A percentile compares a stretch with the other conserved stretches of the same genome.
These are phyloP conservation scores for Thecaphora thlaspeos DNA, from an alignment of 1,284 basidiomycete species.

Conservation along the genomic window DNA sequence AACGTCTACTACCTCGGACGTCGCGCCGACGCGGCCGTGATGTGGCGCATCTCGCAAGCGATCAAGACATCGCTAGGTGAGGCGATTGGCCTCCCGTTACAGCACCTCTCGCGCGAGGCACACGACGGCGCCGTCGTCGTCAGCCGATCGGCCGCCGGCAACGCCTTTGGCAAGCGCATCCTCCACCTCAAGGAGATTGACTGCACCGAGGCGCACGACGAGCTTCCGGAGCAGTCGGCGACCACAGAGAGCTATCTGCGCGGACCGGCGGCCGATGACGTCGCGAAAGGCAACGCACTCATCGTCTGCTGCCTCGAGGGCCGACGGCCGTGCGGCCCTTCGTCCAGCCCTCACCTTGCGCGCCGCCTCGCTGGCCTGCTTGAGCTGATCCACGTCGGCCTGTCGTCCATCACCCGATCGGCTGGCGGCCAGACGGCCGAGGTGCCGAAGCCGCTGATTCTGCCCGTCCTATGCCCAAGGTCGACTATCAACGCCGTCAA, in stretches of 20 bases:
- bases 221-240: not conserved
- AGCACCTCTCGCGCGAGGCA: not conserved
- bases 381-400: not conserved
- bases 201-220: not conserved
- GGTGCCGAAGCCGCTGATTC: not conserved
- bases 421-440: not conserved
- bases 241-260: not conserved
- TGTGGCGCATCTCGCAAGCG: not conserved
- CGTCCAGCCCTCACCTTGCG: not conserved
- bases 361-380: not conserved
- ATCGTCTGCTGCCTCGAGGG: not conserved
- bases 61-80: not conserved
- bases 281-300: not conserved
- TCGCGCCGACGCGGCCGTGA: not conserved
- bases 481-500: too few relatives aligned
- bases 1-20: not conserved
- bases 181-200: not conserved
- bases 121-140: not conserved
- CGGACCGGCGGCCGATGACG: not conserved
- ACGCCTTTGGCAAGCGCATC: not conserved
- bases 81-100: not conserved
- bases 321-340: not conserved
- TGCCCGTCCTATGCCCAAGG: not conserved
- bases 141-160: not conserved
- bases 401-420: not conserved